Conservation (phyloP, 2,329 filamentous ascomycete genomes). For the Aspergillus floridensis region DNA sequence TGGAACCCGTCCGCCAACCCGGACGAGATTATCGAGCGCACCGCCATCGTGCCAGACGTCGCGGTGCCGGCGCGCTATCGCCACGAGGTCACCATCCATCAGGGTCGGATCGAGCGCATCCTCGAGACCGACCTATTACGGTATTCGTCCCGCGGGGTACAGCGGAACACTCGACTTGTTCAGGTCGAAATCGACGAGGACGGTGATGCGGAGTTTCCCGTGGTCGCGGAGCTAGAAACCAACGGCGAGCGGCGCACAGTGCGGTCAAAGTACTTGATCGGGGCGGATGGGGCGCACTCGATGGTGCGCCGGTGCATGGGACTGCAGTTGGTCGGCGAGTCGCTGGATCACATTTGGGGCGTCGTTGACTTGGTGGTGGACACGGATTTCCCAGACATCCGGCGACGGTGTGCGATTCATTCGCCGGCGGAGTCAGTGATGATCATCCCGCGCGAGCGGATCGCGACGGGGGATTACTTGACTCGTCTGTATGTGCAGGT, state of each 20-base stretch:
- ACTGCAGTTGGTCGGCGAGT: conserved; percentile 61
- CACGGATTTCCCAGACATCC: conserved; percentile 75
- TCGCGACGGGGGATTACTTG: conserved; percentile 61
- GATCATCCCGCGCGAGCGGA: conserved; percentile 70
- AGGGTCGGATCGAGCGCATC: conserved; percentile 68
- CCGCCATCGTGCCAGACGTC: conserved; percentile 50
- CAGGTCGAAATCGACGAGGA: conserved; percentile 58
- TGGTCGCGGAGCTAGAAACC: conserved; percentile 34
- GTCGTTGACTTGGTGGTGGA: conserved; percentile 72
- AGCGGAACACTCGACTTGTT: conserved; percentile 64
- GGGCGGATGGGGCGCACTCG: conserved; percentile 69
- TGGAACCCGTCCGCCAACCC: conserved; percentile 62
- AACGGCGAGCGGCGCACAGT: conserved; percentile 40
- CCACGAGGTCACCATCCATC: conserved; percentile 68
- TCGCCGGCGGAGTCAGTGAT: conserved; percentile 72
- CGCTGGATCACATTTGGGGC: conserved; percentile 70
- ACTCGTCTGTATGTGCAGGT: conserved; percentile 63
- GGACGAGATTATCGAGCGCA: conserved; percentile 58
- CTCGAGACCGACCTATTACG: conserved; percentile 65
- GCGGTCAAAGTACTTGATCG: conserved; percentile 67
- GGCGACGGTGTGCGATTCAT: conserved; percentile 76
- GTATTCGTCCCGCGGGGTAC: conserved; percentile 56
- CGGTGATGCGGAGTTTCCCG: conserved; percentile 42
- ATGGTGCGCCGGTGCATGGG: conserved; percentile 58
- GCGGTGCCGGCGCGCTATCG: conserved; percentile 69